Base-by-base conservation (phyloP, 169 alveolate species). In the Plasmodium falciparum region DNA sequence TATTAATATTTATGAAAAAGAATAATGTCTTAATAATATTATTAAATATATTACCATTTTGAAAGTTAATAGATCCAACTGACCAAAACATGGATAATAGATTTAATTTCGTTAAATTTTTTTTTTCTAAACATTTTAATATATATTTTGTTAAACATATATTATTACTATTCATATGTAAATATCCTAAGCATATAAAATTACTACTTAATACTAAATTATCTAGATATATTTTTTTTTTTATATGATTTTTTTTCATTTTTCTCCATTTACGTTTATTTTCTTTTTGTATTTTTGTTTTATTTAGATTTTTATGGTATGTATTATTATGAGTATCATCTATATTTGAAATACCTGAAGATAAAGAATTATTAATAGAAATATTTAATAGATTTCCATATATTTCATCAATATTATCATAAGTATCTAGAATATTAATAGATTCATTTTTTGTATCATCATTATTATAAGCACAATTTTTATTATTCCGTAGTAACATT, bases 11-110 rank as follows among this genome's bases (percentile, higher is more conserved):
- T 45, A 61, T 62, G 45, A 86, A 86, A 86, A 45, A 86, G 47
- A 86, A 65, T 39, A 86, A 72, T 20, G 78, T 71, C 9, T 65
- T 72, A 61, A 86, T 61, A 47, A 72, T n/a, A 24, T 72, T 70
- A n/a, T 70, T 39, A 73, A 86, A 86, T 59, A 86, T 49, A 29
- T 65, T 86, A 1, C 92, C 92, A 1, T 72, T 86, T 71, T 86
- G 71, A 71, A 72, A 71, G 52, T 86, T 70, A 17, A 86, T 86
- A 72, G 88, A 45, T 29, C 92, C 92, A 26, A 86, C 62, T 2
- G 88, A 22, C 92, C 92, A 86, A 74, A 86, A 86, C 33, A 86
- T 72, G 12, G 76, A 71, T 22, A 86, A 71, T 17, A 86, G 24
- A 56, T 86, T 86, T 72, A 86, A 67, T 58, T 86, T 86, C 12